A percentile compares a stretch with the other conserved stretches of the same genome.
phyloP scores from a whole-genome alignment of 2,329 filamentous ascomycete genomes.

The Fusarium sp. region DNA sequence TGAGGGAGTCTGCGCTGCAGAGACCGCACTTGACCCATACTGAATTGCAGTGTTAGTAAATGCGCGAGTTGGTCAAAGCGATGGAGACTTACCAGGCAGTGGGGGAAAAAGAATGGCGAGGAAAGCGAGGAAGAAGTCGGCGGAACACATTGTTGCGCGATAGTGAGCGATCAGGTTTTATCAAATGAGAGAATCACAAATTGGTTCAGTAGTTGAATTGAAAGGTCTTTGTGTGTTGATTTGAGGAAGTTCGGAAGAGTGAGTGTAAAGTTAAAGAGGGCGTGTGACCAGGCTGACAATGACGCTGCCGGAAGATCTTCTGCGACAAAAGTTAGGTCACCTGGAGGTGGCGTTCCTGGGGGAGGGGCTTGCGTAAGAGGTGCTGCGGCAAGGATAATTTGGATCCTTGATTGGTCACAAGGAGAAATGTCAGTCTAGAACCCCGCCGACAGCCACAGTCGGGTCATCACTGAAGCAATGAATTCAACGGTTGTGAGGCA shows the following conservation, averaged over 20 bases:
- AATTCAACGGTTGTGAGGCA: slow-evolving; percentile 26
- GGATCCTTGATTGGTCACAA: slow-evolving; percentile 15
- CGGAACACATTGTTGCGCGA: slow-evolving; percentile 62
- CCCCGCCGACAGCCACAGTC: slow-evolving; percentile 29
- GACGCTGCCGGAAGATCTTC: slow-evolving; percentile 32
- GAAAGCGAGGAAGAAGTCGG: slow-evolving; percentile 72
- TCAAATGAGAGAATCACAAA: not conserved
- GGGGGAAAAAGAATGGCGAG: slow-evolving; percentile 74
- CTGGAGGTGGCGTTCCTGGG: slow-evolving; percentile 34
- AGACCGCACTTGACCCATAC: slow-evolving; percentile 98
- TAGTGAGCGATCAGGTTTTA: not conserved
- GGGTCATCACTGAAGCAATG: slow-evolving; percentile 25
- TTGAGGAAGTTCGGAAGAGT: slow-evolving; percentile 2
- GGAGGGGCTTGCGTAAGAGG: slow-evolving; percentile 43
- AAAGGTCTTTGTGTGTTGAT: slow-evolving; percentile 12
- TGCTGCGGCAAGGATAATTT: not conserved
- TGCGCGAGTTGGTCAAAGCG: slow-evolving; percentile 11
- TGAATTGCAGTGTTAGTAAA: slow-evolving; percentile 49
- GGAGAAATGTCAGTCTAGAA: slow-evolving; percentile 13
- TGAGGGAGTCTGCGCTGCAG: slow-evolving; percentile 90
- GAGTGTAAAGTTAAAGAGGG: not conserved
- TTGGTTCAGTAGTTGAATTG: slow-evolving; percentile 10
- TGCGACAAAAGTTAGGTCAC: slow-evolving; percentile 30
- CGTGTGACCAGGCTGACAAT: slow-evolving; percentile 35
- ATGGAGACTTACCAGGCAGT: slow-evolving; percentile 65